These are phyloP conservation scores for Kwoniella sp. DNA, from an alignment of 768 basidiomycete species.

Conservation along the genomic window DNA sequence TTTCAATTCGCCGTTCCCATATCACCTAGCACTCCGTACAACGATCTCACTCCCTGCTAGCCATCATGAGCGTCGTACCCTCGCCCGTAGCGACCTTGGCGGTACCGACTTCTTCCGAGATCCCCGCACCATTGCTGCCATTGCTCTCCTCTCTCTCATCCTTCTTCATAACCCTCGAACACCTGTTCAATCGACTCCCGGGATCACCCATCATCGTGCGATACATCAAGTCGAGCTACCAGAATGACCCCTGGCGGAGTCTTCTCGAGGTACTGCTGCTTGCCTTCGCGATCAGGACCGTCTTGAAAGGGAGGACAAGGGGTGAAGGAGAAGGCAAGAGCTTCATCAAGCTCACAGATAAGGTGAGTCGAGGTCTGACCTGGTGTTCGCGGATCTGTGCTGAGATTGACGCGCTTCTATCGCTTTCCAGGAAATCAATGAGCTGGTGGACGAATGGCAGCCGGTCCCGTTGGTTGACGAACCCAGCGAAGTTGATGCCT, in stretches of 20 bases:
- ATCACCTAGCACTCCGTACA: no score
- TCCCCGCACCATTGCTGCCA: conserved; percentile 55
- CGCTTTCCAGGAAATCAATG: conserved; percentile 79
- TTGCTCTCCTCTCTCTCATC: conserved; percentile 70
- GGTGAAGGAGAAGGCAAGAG: conserved; percentile 81
- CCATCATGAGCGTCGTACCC: conserved; percentile 8
- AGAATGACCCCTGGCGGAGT: conserved; percentile 88
- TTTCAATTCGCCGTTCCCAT: no score
- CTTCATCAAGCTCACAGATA: conserved; percentile 87
- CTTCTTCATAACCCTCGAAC: conserved; percentile 65
- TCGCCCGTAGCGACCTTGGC: conserved; percentile 2
- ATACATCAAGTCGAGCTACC: conserved; percentile 89
- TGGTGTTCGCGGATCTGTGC: background rate
- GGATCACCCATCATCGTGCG: conserved; percentile 63
- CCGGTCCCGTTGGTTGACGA: conserved; percentile 76
- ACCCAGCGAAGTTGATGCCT: conserved; percentile 66
- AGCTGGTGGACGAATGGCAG: conserved; percentile 91
- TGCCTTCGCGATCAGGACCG: conserved; percentile 82
- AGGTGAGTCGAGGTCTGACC: conserved; percentile 61
- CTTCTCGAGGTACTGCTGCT: conserved; percentile 85
- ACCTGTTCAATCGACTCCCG: conserved; percentile 62
- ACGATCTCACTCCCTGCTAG: no score
- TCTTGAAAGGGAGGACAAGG: conserved; percentile 85
- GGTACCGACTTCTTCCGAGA: conserved; percentile 29
- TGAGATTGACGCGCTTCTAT: background rate